Evolutionary conservation across 495 filamentous ascomycete species (phyloP).

Genomic region (Geopyxis carbonaria): DNA sequence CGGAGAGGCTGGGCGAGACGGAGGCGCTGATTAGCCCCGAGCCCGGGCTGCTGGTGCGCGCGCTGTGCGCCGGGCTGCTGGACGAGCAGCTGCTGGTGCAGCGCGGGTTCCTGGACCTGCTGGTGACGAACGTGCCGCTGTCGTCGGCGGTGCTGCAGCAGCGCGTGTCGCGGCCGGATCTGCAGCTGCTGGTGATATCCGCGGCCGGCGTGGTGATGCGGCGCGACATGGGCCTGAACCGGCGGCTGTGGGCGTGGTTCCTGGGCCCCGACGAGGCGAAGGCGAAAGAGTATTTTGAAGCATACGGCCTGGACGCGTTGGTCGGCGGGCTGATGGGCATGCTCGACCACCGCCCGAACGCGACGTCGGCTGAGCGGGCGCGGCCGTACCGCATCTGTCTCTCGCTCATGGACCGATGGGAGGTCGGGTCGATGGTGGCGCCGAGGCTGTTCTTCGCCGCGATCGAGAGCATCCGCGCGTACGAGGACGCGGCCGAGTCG

Average conservation of each 20-base stretch:
- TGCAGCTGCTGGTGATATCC: conserved; percentile 63
- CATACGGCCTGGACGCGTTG: conserved; percentile 56
- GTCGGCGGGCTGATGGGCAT: conserved; percentile 58
- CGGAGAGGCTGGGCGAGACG: conserved; percentile 28
- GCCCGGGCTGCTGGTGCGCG: conserved; percentile 74
- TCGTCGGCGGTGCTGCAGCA: conserved; percentile 66
- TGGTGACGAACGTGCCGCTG: conserved; percentile 83
- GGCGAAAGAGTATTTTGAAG: conserved; percentile 59
- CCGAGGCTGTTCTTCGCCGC: conserved; percentile 74
- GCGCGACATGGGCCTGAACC: conserved; percentile 90
- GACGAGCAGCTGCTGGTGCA: conserved; percentile 87
- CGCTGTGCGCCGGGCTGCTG: conserved; percentile 73
- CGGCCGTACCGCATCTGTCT: conserved; percentile 79
- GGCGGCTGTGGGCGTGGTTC: conserved; percentile 91
- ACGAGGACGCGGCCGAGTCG: conserved; percentile 39
- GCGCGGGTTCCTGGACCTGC: conserved; percentile 77
- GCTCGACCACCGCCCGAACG: conserved; percentile 35
- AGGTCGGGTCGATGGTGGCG: conserved; percentile 78
- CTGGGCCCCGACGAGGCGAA: conserved; percentile 50
- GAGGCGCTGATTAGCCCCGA: conserved; percentile 78
- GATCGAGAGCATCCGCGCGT: conserved; percentile 58
- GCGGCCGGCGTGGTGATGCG: conserved; percentile 70
- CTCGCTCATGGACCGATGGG: conserved; percentile 94
- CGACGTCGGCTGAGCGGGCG: conserved; percentile 51
- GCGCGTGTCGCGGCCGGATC: conserved; percentile 49